These are phyloP conservation scores for Allantophomopsis lycopodina DNA, from an alignment of 2,329 filamentous ascomycete genomes.

Conservation along the genomic window DNA sequence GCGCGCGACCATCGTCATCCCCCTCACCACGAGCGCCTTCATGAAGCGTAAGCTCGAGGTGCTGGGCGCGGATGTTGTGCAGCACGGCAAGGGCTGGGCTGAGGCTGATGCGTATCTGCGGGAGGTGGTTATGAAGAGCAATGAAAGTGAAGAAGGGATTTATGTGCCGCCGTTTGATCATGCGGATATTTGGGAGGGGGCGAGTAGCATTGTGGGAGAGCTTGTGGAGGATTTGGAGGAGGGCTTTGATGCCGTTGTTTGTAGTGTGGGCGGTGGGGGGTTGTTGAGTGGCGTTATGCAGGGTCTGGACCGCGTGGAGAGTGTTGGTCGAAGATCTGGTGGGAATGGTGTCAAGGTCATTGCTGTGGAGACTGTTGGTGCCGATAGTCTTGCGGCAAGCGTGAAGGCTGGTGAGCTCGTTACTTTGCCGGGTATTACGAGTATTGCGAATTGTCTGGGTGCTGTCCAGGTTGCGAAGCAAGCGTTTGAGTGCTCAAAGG, in stretches of 20 bases:
- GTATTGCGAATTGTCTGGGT: constrained; percentile 61
- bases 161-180: constrained; percentile 63
- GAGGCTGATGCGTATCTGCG: constrained; percentile 57
- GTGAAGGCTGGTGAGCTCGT: constrained; percentile 41
- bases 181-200: constrained; percentile 51
- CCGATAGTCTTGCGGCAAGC: constrained; percentile 54
- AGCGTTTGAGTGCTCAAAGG: constrained; percentile 48
- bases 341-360: constrained; percentile 32
- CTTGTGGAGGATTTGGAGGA: constrained; percentile 13
- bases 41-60: constrained; percentile 60
- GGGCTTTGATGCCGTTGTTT: constrained; percentile 56
- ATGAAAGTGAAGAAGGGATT: constrained; percentile 29
- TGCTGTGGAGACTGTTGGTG: constrained; percentile 64
- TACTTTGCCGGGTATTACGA: constrained; percentile 58
- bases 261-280: constrained; percentile 69
- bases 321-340: background rate
- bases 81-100: constrained; percentile 52
- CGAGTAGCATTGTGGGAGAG: constrained; percentile 39
- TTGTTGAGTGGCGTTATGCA: constrained; percentile 64
- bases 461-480: constrained; percentile 51
- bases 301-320: constrained; percentile 25
- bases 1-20: constrained; percentile 64
- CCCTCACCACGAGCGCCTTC: constrained; percentile 44
- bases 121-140: constrained; percentile 34
- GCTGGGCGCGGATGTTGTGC: constrained; percentile 57